Evolutionary conservation across 2,329 filamentous ascomycete genomes (phyloP), one percentile per base, ranked within the genome.

Genomic region (Phialemonium atrogriseum): DNA sequence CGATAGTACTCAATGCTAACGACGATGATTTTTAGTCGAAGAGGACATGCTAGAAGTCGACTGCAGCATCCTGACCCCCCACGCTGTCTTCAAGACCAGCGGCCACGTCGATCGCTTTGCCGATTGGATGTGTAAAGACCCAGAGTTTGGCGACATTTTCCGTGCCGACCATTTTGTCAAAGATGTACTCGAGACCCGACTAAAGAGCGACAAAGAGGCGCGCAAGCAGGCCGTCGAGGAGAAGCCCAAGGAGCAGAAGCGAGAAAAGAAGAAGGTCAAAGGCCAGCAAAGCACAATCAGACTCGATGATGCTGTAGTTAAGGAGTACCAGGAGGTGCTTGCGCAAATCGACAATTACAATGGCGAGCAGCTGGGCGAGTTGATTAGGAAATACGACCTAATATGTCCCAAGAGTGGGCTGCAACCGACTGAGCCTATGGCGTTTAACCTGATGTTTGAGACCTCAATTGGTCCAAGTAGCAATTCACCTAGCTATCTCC

Each of bases 61-160:
- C 64, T 94, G 86, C 65, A 91, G 84, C 23, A 91, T 89, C 62
- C 62, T 98, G 52, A 98, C 91, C 24, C 91, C 91, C 20, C 78
- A 91, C 50, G 84, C 91, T 28, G 85, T 98, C 22, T 75, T 98
- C 52, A 94, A 96, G 73, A 94, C 89, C 33, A 84, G 78, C 57
- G 91, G 91, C 42, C 91, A 98, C 64, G 91, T 96, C 44, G 89
- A 95, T 60, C 94, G 94, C 62, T 96, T 96, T 53, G 84, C 86
- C 60, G 89, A 96, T 59, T 96, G 84, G 85, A 95, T 96, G 88
- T 94, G 85, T 78, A 94, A 94, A 62, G 91, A 98, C 59, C 86
- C 89, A 41, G 93, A 94, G 72, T 94, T 82, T 50, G 91, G 91
- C 55, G 91, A 98, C 59, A 94, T 95, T 52, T 78, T 98, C 56